Percentiles rank a stretch among this genome's conserved stretches.
phyloP scores from a whole-genome alignment of 2,329 filamentous ascomycete genomes.

The Penicillium sp. region DNA sequence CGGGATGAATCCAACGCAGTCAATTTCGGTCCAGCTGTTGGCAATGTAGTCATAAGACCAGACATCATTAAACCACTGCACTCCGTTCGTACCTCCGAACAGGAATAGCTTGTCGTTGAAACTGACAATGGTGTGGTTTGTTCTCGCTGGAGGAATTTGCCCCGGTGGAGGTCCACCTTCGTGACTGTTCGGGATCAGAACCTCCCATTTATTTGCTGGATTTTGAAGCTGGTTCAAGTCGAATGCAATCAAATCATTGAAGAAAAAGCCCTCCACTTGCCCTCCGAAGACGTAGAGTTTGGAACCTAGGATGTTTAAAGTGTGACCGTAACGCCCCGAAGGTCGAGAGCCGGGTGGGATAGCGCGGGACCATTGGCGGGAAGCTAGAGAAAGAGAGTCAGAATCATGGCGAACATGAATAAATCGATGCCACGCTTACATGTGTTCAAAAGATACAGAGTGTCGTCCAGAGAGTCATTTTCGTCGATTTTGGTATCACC shows the following conservation, averaged over 20 bases:
- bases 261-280: slow-evolving; percentile 95
- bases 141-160: slow-evolving; percentile 79
- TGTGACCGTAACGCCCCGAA: slow-evolving; percentile 90
- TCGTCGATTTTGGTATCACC: slow-evolving; percentile 98
- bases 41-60: slow-evolving; percentile 87
- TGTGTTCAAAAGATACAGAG: slow-evolving; percentile 92
- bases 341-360: slow-evolving; percentile 83
- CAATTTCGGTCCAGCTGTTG: slow-evolving; percentile 83
- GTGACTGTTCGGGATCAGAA: slow-evolving; percentile 75
- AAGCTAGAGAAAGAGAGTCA: slow-evolving; percentile 59
- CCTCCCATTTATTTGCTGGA: slow-evolving; percentile 89
- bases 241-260: slow-evolving; percentile 95
- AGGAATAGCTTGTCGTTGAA: slow-evolving; percentile 93
- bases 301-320: slow-evolving; percentile 91
- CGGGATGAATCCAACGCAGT: slow-evolving; percentile 97
- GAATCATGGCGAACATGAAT: slow-evolving; percentile 30
- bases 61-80: slow-evolving; percentile 98
- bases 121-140: slow-evolving; percentile 89
- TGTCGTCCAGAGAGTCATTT: slow-evolving; percentile 86
- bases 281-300: slow-evolving; percentile 98
- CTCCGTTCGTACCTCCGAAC: slow-evolving; percentile 95
- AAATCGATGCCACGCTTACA: slow-evolving; percentile 62
- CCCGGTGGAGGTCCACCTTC: slow-evolving; percentile 57
- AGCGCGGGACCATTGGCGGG: slow-evolving; percentile 95
- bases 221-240: slow-evolving; percentile 93